Evolutionary conservation across 805 yeast species (phyloP).

Genomic region (Candida qinlingensis): DNA sequence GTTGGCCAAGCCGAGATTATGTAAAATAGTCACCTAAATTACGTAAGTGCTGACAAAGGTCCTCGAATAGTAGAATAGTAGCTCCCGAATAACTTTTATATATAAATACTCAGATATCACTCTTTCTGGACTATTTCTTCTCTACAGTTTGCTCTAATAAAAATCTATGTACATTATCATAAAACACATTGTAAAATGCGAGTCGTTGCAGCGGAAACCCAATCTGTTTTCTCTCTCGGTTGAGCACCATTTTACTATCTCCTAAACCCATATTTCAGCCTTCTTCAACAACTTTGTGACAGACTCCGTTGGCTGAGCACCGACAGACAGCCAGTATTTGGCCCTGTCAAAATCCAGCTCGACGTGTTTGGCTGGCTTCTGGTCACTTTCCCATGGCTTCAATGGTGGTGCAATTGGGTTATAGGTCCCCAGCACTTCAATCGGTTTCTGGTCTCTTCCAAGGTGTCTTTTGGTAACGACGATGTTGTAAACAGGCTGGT

Average conservation of each 20-base stretch:
- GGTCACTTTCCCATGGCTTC: slow-evolving; percentile 52
- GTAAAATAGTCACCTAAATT: no score
- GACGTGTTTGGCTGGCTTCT: slow-evolving; percentile 68
- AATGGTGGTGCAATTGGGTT: slow-evolving; percentile 75
- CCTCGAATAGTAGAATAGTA: no score
- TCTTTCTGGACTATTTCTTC: background rate
- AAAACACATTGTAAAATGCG: background rate
- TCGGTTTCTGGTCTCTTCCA: slow-evolving; percentile 85
- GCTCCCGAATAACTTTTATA: no score
- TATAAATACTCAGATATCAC: no score
- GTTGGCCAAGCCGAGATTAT: no score
- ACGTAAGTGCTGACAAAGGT: no score
- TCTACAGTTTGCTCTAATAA: background rate
- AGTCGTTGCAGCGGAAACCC: no score
- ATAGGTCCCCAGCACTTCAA: slow-evolving; percentile 93
- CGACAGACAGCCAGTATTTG: slow-evolving; percentile 95
- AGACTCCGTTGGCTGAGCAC: slow-evolving; percentile 88
- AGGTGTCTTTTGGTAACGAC: slow-evolving; percentile 73
- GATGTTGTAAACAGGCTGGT: slow-evolving; percentile 85
- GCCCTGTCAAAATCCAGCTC: slow-evolving; percentile 82
- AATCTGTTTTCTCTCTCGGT: background rate
- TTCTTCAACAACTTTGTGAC: slow-evolving; percentile 72
- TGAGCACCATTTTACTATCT: no score
- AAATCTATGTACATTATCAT: slow-evolving; percentile 3
- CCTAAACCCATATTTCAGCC: slow-evolving; percentile 51